Evolutionary conservation across 352 stramenopile species (phyloP).

Genomic region (Pythium dissotocum): DNA sequence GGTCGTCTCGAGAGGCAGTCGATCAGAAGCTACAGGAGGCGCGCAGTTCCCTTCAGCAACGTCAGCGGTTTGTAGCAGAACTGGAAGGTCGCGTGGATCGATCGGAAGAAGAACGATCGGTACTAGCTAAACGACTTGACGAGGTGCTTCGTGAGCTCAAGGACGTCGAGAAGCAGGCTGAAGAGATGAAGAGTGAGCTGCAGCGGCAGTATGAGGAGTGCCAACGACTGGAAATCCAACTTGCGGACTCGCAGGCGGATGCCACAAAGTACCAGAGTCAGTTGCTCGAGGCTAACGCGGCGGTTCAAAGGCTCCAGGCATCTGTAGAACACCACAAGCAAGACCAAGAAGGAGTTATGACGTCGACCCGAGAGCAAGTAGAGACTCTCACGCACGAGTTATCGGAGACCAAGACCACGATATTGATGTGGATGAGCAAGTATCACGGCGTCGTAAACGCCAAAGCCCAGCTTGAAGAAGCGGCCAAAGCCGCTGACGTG

Average conservation of each 20-base stretch:
- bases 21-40: background rate
- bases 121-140: background rate
- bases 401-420: constrained; percentile 50
- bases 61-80: constrained; percentile 10
- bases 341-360: constrained; percentile 18
- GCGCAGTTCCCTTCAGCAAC: background rate
- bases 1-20: background rate
- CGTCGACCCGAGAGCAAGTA: constrained; percentile 6
- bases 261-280: background rate
- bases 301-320: background rate
- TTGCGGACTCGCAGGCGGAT: background rate
- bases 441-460: constrained; percentile 43
- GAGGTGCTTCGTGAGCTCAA: background rate
- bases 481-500: constrained; percentile 7
- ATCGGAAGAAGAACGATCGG: constrained; percentile 7
- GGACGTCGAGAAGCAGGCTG: background rate
- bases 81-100: constrained; percentile 16
- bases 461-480: constrained; percentile 34
- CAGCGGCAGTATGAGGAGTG: constrained; percentile 11
- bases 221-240: constrained; percentile 7
- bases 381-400: constrained; percentile 38
- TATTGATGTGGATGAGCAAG: constrained; percentile 77
- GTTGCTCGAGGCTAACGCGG: background rate
- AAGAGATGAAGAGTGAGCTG: background rate
- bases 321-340: background rate